phyloP scores from a whole-genome alignment of 768 basidiomycete species.

The Lyophyllum semitale region DNA sequence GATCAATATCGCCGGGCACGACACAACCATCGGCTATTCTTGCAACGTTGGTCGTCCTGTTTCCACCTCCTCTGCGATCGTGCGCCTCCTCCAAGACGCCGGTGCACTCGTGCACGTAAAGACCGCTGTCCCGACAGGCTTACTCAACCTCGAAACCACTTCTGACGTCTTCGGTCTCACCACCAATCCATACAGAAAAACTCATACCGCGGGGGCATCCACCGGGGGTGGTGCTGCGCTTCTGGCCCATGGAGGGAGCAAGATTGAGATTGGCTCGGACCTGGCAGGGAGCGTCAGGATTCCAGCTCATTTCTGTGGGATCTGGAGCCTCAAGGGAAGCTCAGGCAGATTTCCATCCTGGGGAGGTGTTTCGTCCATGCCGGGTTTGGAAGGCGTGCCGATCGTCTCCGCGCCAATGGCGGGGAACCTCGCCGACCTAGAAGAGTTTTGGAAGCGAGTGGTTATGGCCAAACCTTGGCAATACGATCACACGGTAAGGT shows the following conservation, averaged over 20 bases:
- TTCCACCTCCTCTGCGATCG: constrained; percentile 50
- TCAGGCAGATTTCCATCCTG: constrained; percentile 56
- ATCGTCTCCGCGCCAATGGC: constrained; percentile 63
- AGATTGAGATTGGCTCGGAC: constrained; percentile 74
- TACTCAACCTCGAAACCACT: constrained; percentile 55
- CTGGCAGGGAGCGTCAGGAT: constrained; percentile 73
- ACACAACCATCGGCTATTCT: constrained; percentile 65
- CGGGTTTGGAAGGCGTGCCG: constrained; percentile 60
- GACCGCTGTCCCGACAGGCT: constrained; percentile 59
- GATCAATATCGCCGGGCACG: constrained; percentile 54
- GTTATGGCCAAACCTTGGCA: constrained; percentile 64
- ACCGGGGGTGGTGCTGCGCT: constrained; percentile 73
- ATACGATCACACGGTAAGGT: constrained; percentile 62
- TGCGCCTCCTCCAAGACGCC: constrained; percentile 57
- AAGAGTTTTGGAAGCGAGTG: constrained; percentile 66
- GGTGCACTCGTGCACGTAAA: constrained; percentile 69
- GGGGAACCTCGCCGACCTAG: constrained; percentile 58
- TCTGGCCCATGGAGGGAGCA: constrained; percentile 62
- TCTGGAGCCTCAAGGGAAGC: constrained; percentile 66
- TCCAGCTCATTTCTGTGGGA: constrained; percentile 74
- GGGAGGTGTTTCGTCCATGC: constrained; percentile 46
- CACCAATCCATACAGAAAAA: constrained; percentile 60
- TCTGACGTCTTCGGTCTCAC: constrained; percentile 67
- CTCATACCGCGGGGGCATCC: constrained; percentile 60
- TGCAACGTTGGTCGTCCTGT: constrained; percentile 46